These are phyloP conservation scores for Boletus tylopilopsis DNA, from an alignment of 768 basidiomycete species.

Conservation along the genomic window DNA sequence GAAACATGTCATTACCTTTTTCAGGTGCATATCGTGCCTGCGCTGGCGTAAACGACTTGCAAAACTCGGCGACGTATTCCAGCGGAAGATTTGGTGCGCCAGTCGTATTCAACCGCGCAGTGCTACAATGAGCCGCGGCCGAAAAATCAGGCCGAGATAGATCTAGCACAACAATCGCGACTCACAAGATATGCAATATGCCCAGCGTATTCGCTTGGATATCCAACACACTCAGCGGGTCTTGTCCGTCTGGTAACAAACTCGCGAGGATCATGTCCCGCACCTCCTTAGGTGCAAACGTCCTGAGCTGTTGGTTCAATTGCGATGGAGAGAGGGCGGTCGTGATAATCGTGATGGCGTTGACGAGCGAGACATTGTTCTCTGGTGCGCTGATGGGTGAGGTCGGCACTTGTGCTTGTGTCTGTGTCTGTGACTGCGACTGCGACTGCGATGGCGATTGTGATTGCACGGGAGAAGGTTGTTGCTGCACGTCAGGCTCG, in stretches of 20 bases:
- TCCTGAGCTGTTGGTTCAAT: conserved; percentile 44
- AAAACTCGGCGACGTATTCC: conserved; percentile 52
- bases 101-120: conserved; percentile 49
- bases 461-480: conserved; percentile 10
- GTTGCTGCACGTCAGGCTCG: conserved; percentile 14
- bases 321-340: conserved; percentile 34
- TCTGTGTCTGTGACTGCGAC: background rate
- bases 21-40: conserved; percentile 68
- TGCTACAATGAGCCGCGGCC: conserved; percentile 34
- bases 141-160: background rate
- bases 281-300: conserved; percentile 51
- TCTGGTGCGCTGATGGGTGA: conserved; percentile 1
- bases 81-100: conserved; percentile 39
- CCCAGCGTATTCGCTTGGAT: conserved; percentile 57
- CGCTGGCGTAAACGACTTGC: conserved; percentile 54
- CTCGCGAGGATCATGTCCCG: conserved; percentile 55
- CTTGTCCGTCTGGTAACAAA: conserved; percentile 53
- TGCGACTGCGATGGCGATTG: conserved; percentile 3
- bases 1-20: conserved; percentile 42
- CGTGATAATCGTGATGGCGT: conserved; percentile 46
- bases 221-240: conserved; percentile 62
- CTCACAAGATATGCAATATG: conserved; percentile 71
- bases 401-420: conserved; percentile 4
- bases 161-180: background rate
- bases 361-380: conserved; percentile 32